These are phyloP conservation scores for Neobulgaria alba DNA, from an alignment of 2,329 filamentous ascomycete genomes.

Conservation along the genomic window DNA sequence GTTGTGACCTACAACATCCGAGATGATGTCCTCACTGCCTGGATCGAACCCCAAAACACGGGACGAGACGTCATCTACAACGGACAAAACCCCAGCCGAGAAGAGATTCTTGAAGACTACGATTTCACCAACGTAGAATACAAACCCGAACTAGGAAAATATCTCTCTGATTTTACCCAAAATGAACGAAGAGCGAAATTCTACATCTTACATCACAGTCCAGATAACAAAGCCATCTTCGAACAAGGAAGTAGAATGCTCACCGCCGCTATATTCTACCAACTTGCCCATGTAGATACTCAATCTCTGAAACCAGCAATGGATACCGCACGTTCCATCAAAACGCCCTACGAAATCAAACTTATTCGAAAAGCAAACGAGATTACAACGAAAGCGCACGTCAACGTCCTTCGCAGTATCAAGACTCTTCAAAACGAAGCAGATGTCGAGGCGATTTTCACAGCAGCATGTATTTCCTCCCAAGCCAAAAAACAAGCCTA, in stretches of 20 bases:
- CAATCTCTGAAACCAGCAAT: slow-evolving; percentile 59
- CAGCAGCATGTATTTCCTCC: slow-evolving; percentile 60
- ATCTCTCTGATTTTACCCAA: slow-evolving; percentile 37
- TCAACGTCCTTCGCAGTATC: slow-evolving; percentile 58
- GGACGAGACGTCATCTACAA: slow-evolving; percentile 51
- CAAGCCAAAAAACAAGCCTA: slow-evolving; percentile 78
- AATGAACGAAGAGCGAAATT: slow-evolving; percentile 31
- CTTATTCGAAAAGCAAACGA: slow-evolving; percentile 74
- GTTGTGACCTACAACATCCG: slow-evolving; percentile 43
- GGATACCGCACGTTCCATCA: slow-evolving; percentile 71
- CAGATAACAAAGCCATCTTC: no score
- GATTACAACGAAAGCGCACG: slow-evolving; percentile 71
- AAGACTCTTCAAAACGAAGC: slow-evolving; percentile 63
- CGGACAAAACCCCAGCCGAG: slow-evolving; percentile 49
- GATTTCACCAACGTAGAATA: slow-evolving; percentile 67
- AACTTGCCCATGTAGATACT: slow-evolving; percentile 35
- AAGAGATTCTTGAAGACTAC: slow-evolving; percentile 52
- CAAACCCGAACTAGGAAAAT: slow-evolving; percentile 39
- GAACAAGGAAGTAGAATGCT: no score
- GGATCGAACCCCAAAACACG: slow-evolving; percentile 62
- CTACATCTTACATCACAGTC: slow-evolving; percentile 39
- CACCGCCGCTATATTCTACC: not conserved
- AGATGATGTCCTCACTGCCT: slow-evolving; percentile 49
- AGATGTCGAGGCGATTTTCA: slow-evolving; percentile 73
- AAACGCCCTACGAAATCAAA: slow-evolving; percentile 77